phyloP scores from a whole-genome alignment of 2,329 filamentous ascomycete species.

The Phyllosticta citribraziliensis region DNA sequence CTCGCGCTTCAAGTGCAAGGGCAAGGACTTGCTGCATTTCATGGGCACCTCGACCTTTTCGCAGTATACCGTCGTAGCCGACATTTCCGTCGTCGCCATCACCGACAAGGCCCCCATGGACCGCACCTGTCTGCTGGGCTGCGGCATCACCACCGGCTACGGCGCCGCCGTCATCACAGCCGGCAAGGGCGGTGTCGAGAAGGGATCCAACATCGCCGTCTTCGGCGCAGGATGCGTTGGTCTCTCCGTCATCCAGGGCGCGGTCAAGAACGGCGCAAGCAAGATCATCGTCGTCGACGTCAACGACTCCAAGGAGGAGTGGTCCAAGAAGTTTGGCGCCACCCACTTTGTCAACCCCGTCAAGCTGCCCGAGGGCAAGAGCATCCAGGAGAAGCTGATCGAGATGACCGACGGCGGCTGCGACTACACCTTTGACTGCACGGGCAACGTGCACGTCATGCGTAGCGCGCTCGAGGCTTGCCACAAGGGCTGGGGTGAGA shows the following conservation, averaged over 20 bases:
- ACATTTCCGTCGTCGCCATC: constrained; percentile 95
- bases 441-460: constrained; percentile 94
- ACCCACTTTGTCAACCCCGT: constrained; percentile 92
- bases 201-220: constrained; percentile 79
- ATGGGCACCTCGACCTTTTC: constrained; percentile 99
- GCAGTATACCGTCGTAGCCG: constrained; percentile 96
- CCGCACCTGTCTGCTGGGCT: constrained; percentile 89
- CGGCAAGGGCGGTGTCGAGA: constrained; percentile 57
- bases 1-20: constrained; percentile 86
- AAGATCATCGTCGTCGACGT: constrained; percentile 72
- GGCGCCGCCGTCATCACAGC: constrained; percentile 91
- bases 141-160: constrained; percentile 97
- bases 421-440: constrained; percentile 99
- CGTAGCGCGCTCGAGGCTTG: constrained; percentile 89
- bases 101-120: constrained; percentile 88
- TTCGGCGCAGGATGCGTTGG: constrained; percentile 96
- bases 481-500: constrained; percentile 99
- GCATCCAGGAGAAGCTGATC: constrained; percentile 81
- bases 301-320: constrained; percentile 84
- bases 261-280: constrained; percentile 69
- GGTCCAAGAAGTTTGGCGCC: constrained; percentile 88
- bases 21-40: constrained; percentile 92
- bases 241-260: constrained; percentile 88
- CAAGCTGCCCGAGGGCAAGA: constrained; percentile 56
- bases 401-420: constrained; percentile 98